phyloP scores from a whole-genome alignment of 129 eudicot genomes.

The Saposhnikovia divaricata region DNA sequence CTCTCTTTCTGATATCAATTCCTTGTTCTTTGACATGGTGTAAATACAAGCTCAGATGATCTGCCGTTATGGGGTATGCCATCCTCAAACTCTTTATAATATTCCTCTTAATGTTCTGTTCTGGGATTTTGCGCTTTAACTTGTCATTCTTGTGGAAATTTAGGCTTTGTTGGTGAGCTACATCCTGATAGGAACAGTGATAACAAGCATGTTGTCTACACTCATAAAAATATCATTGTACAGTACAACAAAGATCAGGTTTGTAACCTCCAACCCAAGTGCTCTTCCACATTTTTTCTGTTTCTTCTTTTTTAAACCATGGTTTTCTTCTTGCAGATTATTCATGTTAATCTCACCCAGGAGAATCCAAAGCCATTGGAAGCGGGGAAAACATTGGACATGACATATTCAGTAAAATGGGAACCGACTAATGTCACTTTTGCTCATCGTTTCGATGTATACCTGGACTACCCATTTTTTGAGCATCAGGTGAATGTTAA shows the following conservation, averaged over 20 bases:
- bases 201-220: slow-evolving; percentile 62
- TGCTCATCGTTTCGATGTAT: slow-evolving; percentile 83
- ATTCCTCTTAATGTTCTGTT: background rate
- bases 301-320: slow-evolving; percentile 8
- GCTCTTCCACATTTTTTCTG: background rate
- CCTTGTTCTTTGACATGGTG: slow-evolving; percentile 22
- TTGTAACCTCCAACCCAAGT: slow-evolving; percentile 10
- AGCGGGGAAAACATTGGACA: slow-evolving; percentile 54
- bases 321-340: slow-evolving; percentile 54
- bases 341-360: slow-evolving; percentile 91
- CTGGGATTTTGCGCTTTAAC: background rate
- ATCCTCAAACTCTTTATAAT: slow-evolving; percentile 10
- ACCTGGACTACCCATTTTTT: slow-evolving; percentile 88
- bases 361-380: slow-evolving; percentile 80
- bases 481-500: slow-evolving; percentile 83
- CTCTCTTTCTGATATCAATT: slow-evolving; percentile 19
- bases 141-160: slow-evolving; percentile 10
- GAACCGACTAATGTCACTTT: slow-evolving; percentile 57
- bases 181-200: slow-evolving; percentile 75
- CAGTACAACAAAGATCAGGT: slow-evolving; percentile 90
- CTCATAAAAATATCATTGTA: slow-evolving; percentile 59
- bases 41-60: slow-evolving; percentile 56
- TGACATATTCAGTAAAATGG: slow-evolving; percentile 91
- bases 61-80: slow-evolving; percentile 92
- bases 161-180: slow-evolving; percentile 88